Evolutionary conservation across 805 yeast genomes (phyloP).

Genomic region (Barnettozyma salicaria): DNA sequence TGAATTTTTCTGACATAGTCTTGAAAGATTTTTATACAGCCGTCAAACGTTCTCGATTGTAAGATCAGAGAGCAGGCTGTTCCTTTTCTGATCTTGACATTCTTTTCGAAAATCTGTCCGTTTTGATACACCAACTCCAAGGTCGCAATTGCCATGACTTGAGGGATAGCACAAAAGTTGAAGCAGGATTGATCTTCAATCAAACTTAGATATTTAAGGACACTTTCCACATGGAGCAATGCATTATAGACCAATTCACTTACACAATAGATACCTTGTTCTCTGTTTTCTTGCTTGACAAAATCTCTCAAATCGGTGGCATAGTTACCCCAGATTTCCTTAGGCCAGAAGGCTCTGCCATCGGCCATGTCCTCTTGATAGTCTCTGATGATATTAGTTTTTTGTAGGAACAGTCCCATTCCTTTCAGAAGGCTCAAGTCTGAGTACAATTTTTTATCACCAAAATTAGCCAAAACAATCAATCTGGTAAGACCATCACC

Average conservation of each 20-base stretch:
- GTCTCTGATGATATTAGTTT: conserved; percentile 93
- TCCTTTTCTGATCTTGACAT: conserved; percentile 89
- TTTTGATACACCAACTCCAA: conserved; percentile 81
- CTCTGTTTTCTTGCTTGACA: conserved; percentile 38
- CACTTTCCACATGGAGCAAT: conserved; percentile 70
- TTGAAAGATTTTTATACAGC: conserved; percentile 72
- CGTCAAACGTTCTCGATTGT: conserved; percentile 65
- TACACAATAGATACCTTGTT: conserved; percentile 66
- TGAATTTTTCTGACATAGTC: conserved; percentile 70
- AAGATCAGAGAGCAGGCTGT: conserved; percentile 73
- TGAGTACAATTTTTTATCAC: conserved; percentile 46
- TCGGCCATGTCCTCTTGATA: conserved; percentile 87
- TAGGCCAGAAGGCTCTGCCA: conserved; percentile 94
- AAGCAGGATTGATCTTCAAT: conserved; percentile 78
- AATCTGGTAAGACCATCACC: conserved; percentile 92
- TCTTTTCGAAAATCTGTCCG: conserved; percentile 57
- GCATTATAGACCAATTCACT: conserved; percentile 78
- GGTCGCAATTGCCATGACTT: conserved; percentile 98
- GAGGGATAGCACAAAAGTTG: conserved; percentile 95
- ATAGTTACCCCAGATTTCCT: conserved; percentile 85
- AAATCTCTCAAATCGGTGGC: conserved; percentile 60
- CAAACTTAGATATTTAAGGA: conserved; percentile 65
- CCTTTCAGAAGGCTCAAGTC: conserved; percentile 60
- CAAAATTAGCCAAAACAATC: conserved; percentile 69
- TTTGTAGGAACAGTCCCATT: conserved; percentile 94